Conservation (phyloP, 495 filamentous ascomycete genomes). For the Penicillium odoratum region DNA sequence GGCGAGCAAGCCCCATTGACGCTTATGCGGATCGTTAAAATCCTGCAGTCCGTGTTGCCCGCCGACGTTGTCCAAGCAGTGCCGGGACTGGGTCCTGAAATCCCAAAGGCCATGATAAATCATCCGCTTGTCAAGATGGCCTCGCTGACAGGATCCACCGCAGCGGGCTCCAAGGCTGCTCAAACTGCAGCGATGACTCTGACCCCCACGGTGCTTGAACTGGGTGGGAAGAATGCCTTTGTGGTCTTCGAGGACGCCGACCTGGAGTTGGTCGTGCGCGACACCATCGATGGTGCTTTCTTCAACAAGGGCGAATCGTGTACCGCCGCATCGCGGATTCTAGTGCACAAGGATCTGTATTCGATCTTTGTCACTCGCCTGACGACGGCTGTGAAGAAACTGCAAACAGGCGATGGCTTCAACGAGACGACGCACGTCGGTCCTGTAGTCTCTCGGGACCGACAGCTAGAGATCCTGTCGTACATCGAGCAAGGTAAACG, state of each 20-base stretch:
- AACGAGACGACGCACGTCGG: slow-evolving; percentile 80
- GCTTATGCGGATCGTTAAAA: too few relatives aligned
- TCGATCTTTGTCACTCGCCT: slow-evolving; percentile 77
- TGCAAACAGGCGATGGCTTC: slow-evolving; percentile 81
- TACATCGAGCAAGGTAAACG: slow-evolving; percentile 82
- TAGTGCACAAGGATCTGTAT: slow-evolving; percentile 64
- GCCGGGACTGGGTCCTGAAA: too few relatives aligned
- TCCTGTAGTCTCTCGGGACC: slow-evolving; percentile 82
- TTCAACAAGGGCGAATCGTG: slow-evolving; percentile 92
- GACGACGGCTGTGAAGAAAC: slow-evolving; percentile 69
- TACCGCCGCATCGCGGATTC: slow-evolving; percentile 84
- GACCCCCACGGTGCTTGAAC: too few relatives aligned
- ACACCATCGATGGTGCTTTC: slow-evolving; percentile 92
- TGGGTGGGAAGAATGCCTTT: slow-evolving; percentile 89
- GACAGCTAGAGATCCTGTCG: slow-evolving; percentile 85
- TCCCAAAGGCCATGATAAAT: too few relatives aligned
- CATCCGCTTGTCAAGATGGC: too few relatives aligned
- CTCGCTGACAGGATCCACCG: too few relatives aligned
- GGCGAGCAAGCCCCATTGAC: too few relatives aligned
- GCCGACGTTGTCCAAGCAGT: too few relatives aligned
- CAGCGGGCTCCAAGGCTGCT: too few relatives aligned
- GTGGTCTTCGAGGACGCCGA: slow-evolving; percentile 87
- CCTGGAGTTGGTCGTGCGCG: slow-evolving; percentile 83
- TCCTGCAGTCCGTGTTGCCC: too few relatives aligned
- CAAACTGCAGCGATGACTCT: too few relatives aligned